Base-by-base conservation (phyloP, 352 stramenopile species). In the Phytophthora kernoviae region DNA sequence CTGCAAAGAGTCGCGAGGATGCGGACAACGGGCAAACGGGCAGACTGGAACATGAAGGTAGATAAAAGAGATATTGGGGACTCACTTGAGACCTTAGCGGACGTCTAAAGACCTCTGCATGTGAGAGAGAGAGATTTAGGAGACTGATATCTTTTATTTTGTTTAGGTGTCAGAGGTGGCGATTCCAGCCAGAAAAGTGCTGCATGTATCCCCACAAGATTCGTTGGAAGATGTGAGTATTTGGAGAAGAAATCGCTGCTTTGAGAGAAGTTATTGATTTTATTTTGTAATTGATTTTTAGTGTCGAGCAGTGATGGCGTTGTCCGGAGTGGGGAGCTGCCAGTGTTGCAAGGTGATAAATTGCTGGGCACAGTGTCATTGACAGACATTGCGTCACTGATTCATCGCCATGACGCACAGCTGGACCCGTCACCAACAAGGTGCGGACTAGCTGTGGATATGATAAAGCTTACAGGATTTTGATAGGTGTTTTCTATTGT, bases 301-400 rank as follows among this genome's bases (percentile, higher is more conserved):
- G 84, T 93, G 84, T 54, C 74, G 84, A 57, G 81, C 81, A 17
- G 80, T 93, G 34, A 91, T 93, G 84, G 79, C 84, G 43, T 53
- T 91, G 26, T 90, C 84, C 0, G 80, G 80, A 36, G 65, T 84
- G 78, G 84, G 0, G 84, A 93, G 34, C 49, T 93, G 10, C 81
- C 81, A 0, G 84, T 93, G 27, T 47, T 93, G 10, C 62, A 87
- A 48, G 84, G 81, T 15, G 79, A 75, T 48, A 88, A 87, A 57
- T 53, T 93, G 41, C 64, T 91, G 18, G 84, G 84, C 24, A 93
- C 81, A 4, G 82, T 93, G n/a, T 93, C 84, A 47, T 70, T 93
- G 10, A 91, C 77, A 24, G 84, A 90, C 47, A 91, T 91, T 62
- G 81, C 81, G 36, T 88, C 79, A 49, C 62, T 91, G 24, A 72